Evolutionary conservation across 1,284 basidiomycete species (phyloP), one percentile per base, ranked within the genome.

Genomic region (Meira nashicola): DNA sequence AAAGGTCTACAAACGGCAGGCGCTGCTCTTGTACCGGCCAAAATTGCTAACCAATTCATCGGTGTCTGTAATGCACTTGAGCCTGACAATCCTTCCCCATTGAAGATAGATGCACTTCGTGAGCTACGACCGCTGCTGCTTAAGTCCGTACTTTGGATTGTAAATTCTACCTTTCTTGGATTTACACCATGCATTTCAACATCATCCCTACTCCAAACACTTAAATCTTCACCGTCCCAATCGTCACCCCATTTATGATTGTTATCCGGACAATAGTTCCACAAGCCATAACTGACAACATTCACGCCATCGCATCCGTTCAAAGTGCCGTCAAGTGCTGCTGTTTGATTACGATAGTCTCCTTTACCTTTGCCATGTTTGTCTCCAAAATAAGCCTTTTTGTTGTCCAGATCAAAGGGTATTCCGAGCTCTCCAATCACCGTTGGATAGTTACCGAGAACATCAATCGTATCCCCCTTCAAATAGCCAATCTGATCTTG

Each of bases 221-320:
- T 92, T 58, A 97, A 80, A 80, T 97, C 94, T 80, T 98, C 94
- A 79, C 90, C 86, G 77, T 97, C 93, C 93, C 93, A 98, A 1
- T 87, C 86, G 77, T 97, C 94, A 17, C 93, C 92, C 90, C 90
- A 96, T 72, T 85, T 80, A 77, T 96, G 92, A 23, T 82, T 84
- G 74, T 83, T 82, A 66, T 82, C 80, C 0, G 90, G 83, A 57
- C 87, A 87, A 74, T 97, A 97, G 25, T 87, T 92, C 94, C 94
- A 97, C 8, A 92, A 79, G 15, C 92, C 91, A 77, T 86, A 96
- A 77, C 84, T 92, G 67, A 95, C 80, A 48, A 81, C 82, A 70
- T 95, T 94, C 9, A 81, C 80, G 0, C 92, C 93, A 77, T 98
- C 94, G 51, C 86, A 84, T 0, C 86, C 94, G 70, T 92, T 92